phyloP scores from a whole-genome alignment of 768 basidiomycete genomes.

The Calocera cornea region DNA sequence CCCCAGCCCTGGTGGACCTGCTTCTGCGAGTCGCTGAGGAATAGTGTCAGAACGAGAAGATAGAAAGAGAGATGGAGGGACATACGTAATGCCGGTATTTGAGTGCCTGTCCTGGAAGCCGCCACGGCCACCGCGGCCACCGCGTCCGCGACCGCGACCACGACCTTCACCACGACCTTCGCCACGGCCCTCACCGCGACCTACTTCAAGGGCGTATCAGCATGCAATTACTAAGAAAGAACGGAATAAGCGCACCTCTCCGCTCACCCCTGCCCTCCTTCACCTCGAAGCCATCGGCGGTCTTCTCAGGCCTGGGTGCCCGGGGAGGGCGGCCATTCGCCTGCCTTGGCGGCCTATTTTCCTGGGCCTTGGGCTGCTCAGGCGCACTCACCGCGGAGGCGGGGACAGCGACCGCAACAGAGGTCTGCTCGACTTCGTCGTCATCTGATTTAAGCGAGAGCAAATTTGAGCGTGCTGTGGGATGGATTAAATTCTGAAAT shows the following conservation, averaged over 20 bases:
- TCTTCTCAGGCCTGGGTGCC: not conserved
- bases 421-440: not conserved
- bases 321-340: not conserved
- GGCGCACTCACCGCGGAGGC: not conserved
- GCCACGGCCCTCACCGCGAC: conserved; percentile 18
- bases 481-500: not conserved
- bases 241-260: not conserved
- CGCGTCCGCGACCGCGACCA: conserved; percentile 31
- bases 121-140: conserved; percentile 42
- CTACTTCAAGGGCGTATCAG: not conserved
- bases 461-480: not conserved
- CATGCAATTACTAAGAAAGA: not conserved
- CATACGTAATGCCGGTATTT: conserved; percentile 52
- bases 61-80: conserved; percentile 8
- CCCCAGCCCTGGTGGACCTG: conserved; percentile 93
- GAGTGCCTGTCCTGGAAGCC: conserved; percentile 79
- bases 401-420: not conserved
- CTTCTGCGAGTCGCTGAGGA: conserved; percentile 81
- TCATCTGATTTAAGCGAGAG: not conserved
- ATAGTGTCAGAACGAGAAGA: conserved; percentile 9
- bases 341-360: not conserved
- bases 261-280: not conserved
- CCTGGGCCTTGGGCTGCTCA: not conserved
- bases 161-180: conserved; percentile 34
- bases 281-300: not conserved